Base-by-base conservation (phyloP, 2,329 filamentous ascomycete genomes). In the Cercospora berteroae region DNA sequence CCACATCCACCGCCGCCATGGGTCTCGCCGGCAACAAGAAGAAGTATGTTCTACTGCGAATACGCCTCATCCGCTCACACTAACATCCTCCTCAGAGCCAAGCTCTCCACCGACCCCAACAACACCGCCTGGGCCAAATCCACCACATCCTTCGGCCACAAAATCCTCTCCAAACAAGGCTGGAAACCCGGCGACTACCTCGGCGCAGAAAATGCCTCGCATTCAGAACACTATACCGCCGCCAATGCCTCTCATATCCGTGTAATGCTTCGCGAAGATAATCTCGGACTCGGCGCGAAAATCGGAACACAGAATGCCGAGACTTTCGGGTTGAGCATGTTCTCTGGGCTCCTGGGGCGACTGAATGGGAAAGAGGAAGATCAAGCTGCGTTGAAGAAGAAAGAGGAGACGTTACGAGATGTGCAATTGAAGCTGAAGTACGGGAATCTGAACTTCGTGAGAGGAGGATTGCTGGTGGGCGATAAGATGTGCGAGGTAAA, bases 41-140 rank as follows among this genome's bases (percentile, higher is more conserved):
- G 57, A 60, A 60, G 56, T 65, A n/a, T n/a, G n/a, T n/a, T n/a
- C n/a, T n/a, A n/a, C n/a, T n/a, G n/a, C n/a, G n/a, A n/a, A n/a
- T n/a, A n/a, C n/a, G n/a, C n/a, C n/a, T n/a, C 6, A 16, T 10
- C 3, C 6, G 10, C 4, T 10, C 20, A 20, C 10, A 27, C 63
- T 66, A 29, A 64, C 87, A n/a, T 7, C 3, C 16, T 29, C 68
- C 72, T n/a, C 73, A 88, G 86, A 74, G 84, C 84, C 58, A 96
- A 94, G 81, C 89, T 98, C 77, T 90, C 90, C 72, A 86, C 90
- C 78, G 95, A 99, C 80, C 95, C 95, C 7, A 97, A 98, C 82
- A 99, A 98, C 80, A 97, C 92, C 58, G 88, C 87, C 85, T 99
- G 95, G 95, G 89, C 90, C 65, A 89, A 90, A 75, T 90, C 94